Conservation (phyloP, 768 basidiomycete genomes). For the Favolaschia claudopus region DNA sequence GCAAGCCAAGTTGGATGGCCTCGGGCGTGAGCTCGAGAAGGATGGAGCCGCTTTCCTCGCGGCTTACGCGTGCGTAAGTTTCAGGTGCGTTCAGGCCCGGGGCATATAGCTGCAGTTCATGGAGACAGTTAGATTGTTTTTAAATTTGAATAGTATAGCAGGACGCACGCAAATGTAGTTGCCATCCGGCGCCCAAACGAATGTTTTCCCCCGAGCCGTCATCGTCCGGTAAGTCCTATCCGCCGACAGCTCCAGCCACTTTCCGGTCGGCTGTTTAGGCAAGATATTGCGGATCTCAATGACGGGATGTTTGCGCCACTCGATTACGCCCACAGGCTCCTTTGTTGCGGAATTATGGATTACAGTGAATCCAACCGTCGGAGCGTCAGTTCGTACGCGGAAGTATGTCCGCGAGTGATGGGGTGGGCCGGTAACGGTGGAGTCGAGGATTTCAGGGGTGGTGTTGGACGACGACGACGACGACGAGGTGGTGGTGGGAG, state of each 20-base stretch:
- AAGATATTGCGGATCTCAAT: constrained; percentile 48
- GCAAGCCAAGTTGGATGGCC: constrained; percentile 46
- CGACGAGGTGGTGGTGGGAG: too few species aligned
- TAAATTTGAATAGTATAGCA: neutral
- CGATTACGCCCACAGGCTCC: constrained; percentile 49
- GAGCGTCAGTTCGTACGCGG: constrained; percentile 46
- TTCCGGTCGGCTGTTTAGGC: constrained; percentile 40
- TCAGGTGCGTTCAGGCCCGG: constrained; percentile 27
- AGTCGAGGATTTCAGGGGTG: constrained; percentile 58
- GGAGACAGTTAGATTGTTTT: neutral
- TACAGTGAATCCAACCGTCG: constrained; percentile 30
- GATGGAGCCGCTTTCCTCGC: constrained; percentile 38
- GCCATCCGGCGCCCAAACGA: constrained; percentile 47
- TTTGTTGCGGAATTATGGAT: constrained; percentile 33
- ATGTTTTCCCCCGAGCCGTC: constrained; percentile 38
- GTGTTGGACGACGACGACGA: too few species aligned
- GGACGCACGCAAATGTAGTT: constrained; percentile 44
- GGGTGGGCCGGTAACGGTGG: constrained; percentile 52
- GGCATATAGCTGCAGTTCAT: constrained; percentile 39
- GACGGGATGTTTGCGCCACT: constrained; percentile 51
- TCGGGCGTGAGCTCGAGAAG: constrained; percentile 49
- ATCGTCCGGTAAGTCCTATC: constrained; percentile 48
- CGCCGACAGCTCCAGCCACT: constrained; percentile 52
- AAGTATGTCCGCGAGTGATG: constrained; percentile 47
- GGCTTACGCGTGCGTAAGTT: constrained; percentile 38